Percentiles rank a stretch among this genome's conserved stretches.
Evolutionary conservation across 257 asterid species (phyloP).

Genomic region (Jasminum sambac): DNA sequence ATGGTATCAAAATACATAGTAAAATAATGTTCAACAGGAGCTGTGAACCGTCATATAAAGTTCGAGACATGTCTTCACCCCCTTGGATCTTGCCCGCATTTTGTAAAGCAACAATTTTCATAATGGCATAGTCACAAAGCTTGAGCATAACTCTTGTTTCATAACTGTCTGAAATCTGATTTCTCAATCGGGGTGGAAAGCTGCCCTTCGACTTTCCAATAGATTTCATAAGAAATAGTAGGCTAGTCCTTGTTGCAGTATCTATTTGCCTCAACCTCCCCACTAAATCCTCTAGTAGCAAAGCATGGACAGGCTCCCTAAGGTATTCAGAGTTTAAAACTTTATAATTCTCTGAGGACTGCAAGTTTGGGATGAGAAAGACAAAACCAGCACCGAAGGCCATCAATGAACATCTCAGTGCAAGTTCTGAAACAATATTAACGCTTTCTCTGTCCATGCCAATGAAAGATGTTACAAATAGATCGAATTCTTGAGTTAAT

Average conservation of each 20-base stretch:
- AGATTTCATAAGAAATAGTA: conserved; percentile 52
- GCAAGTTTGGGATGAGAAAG: conserved; percentile 40
- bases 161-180: conserved; percentile 35
- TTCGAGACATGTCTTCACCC: conserved; percentile 27
- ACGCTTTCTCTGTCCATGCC: conserved; percentile 63
- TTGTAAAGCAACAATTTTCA: conserved; percentile 47
- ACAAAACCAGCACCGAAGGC: conserved; percentile 74
- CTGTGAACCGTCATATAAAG: conserved; percentile 36
- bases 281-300: conserved; percentile 59
- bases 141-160: conserved; percentile 45
- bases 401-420: conserved; percentile 74
- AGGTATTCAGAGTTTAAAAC: conserved; percentile 27
- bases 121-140: conserved; percentile 55
- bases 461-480: conserved; percentile 49
- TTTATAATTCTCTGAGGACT: conserved; percentile 31
- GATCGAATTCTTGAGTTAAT: conserved; percentile 67
- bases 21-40: conserved; percentile 51
- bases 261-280: conserved; percentile 52
- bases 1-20: conserved; percentile 60
- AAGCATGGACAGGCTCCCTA: conserved; percentile 35
- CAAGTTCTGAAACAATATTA: conserved; percentile 55
- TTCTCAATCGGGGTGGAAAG: conserved; percentile 35
- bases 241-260: conserved; percentile 43
- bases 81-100: conserved; percentile 31
- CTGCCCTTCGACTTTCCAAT: conserved; percentile 26